These are phyloP conservation scores for Podospora comata DNA, from an alignment of 495 filamentous ascomycete species.

Conservation along the genomic window DNA sequence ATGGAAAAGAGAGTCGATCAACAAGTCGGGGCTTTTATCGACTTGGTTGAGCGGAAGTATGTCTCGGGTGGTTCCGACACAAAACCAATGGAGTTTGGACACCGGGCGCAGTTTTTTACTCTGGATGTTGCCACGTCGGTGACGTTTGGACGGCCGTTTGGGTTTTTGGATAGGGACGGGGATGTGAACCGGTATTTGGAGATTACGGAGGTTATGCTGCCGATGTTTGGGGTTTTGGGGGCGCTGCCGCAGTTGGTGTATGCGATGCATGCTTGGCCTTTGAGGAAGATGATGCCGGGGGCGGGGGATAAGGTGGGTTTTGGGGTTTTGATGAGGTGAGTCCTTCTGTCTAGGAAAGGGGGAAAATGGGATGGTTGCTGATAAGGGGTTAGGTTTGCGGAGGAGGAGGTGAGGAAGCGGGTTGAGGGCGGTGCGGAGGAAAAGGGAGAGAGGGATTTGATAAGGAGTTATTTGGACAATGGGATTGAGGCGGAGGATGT, in stretches of 20 bases:
- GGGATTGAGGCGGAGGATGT: neutral
- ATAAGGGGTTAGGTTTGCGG: neutral
- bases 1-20: neutral
- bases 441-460: neutral
- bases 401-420: neutral
- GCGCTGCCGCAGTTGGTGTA: neutral
- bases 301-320: neutral
- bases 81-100: conserved; percentile 39
- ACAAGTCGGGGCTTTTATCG: neutral
- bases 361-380: neutral
- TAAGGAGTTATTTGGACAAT: neutral
- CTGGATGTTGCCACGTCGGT: conserved; percentile 49
- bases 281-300: neutral
- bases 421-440: neutral
- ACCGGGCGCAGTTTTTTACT: conserved; percentile 46
- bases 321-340: neutral
- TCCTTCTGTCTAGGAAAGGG: neutral
- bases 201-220: neutral
- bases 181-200: neutral
- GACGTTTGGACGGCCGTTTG: conserved; percentile 52
- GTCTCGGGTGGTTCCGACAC: neutral
- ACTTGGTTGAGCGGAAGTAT: neutral
- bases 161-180: conserved; percentile 1
- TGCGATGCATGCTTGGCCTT: neutral
- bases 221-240: neutral